Base-by-base conservation (phyloP, 306 rosid genomes). In the Abrus pulchellus region DNA sequence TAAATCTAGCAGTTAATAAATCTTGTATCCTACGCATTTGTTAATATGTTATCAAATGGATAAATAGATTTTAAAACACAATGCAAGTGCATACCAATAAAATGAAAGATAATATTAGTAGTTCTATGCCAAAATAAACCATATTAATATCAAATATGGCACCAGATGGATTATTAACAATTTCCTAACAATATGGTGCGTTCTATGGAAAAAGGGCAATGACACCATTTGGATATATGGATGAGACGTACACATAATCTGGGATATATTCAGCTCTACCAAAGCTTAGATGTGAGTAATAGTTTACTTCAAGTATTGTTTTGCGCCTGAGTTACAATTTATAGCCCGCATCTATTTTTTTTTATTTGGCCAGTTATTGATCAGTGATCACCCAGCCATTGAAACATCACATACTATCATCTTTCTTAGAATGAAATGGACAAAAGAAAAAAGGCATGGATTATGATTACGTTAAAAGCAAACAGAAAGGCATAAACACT, bases 101-200 rank as follows among this genome's bases (percentile, higher is more conserved):
- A 45, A 59, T 43, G 68, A 45, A 73, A 56, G 55, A 55, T 27
- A 73, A 40, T 7, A 74, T 1, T 76, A 28, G 14, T 49, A 41
- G 64, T 72, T 72, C 32, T 3, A 55, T 8, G 1, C 27, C 9
- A 47, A 60, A 32, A 47, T 47, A 9, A 61, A 75, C 20, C 45
- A 33, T 44, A 10, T 47, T 34, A 75, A 9, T 45, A 34, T 63
- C 36, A 34, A 41, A 59, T 12, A 44, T 43, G 70, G 11, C 41
- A 75, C 60, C 32, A 57, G 3, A 7, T 74, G n/a, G 12, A 1
- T 1, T 11, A 29, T 57, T 7, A 70, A 49, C 11, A 32, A 50
- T 34, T 29, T 63, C 9, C 28, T 47, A 47, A 45, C 53, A 66
- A 20, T 29, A 67, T 45, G 34, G 55, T 67, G 9, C 27, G 32